These are phyloP conservation scores for Melanogaster broomeanus DNA, from an alignment of 768 basidiomycete genomes.

Conservation along the genomic window DNA sequence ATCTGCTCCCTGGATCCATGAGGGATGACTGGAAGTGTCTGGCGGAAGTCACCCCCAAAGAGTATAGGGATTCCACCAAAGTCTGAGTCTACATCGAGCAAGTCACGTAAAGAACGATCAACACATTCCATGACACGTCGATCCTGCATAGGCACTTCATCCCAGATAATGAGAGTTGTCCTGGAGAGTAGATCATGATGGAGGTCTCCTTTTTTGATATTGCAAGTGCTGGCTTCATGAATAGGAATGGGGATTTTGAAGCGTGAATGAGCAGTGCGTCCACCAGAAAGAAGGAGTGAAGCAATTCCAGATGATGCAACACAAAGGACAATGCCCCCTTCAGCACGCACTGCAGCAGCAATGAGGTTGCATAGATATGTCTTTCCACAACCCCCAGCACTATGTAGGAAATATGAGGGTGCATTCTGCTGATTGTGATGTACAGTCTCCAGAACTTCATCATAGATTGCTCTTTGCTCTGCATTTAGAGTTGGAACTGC, in stretches of 20 bases:
- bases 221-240: slow-evolving; percentile 30
- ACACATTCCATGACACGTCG: slow-evolving; percentile 40
- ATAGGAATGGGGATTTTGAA: slow-evolving; percentile 49
- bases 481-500: slow-evolving; percentile 24
- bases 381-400: slow-evolving; percentile 47
- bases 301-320: slow-evolving; percentile 54
- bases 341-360: slow-evolving; percentile 23
- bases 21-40: slow-evolving; percentile 46
- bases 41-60: slow-evolving; percentile 52
- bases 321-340: slow-evolving; percentile 41
- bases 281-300: slow-evolving; percentile 41
- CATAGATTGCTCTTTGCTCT: slow-evolving; percentile 30
- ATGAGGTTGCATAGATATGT: slow-evolving; percentile 44
- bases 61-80: slow-evolving; percentile 50
- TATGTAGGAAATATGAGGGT: slow-evolving; percentile 38
- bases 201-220: slow-evolving; percentile 33
- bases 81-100: slow-evolving; percentile 23
- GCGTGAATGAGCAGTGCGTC: slow-evolving; percentile 45
- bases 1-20: slow-evolving; percentile 39
- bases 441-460: slow-evolving; percentile 30
- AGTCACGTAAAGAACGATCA: slow-evolving; percentile 38
- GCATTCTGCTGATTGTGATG: slow-evolving; percentile 9
- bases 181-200: slow-evolving; percentile 33
- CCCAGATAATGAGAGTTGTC: slow-evolving; percentile 44
- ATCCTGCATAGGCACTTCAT: slow-evolving; percentile 43